Evolutionary conservation across 768 basidiomycete species (phyloP).

Genomic region (Jaapia argillacea): DNA sequence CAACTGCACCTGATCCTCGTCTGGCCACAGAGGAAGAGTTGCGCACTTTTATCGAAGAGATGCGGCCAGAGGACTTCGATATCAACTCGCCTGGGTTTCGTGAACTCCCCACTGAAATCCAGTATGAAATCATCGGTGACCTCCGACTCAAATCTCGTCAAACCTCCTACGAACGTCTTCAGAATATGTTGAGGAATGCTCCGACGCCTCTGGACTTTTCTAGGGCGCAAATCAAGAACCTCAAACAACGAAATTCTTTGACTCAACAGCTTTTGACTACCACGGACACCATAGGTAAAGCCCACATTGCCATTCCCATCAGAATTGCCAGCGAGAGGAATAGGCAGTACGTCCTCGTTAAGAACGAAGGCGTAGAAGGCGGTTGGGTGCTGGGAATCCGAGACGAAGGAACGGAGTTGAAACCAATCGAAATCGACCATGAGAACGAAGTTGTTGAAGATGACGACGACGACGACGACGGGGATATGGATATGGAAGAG

Average conservation of each 20-base stretch:
- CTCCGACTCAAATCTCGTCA: slow-evolving; percentile 90
- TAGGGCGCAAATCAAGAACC: slow-evolving; percentile 86
- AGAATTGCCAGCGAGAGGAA: slow-evolving; percentile 94
- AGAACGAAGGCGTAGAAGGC: slow-evolving; percentile 78
- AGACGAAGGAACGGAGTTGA: slow-evolving; percentile 74
- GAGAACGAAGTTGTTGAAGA: slow-evolving; percentile 24
- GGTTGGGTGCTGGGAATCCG: slow-evolving; percentile 94
- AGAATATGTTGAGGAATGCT: slow-evolving; percentile 78
- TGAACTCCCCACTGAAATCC: slow-evolving; percentile 89
- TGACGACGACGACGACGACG: slow-evolving; percentile 25
- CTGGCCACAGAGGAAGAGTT: slow-evolving; percentile 96
- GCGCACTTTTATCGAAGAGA: slow-evolving; percentile 86
- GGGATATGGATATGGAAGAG: slow-evolving; percentile 72
- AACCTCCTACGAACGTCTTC: slow-evolving; percentile 83
- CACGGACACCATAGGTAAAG: slow-evolving; percentile 87
- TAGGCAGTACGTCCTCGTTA: slow-evolving; percentile 88
- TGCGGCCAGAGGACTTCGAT: slow-evolving; percentile 94
- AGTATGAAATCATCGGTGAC: slow-evolving; percentile 98
- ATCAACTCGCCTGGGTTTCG: slow-evolving; percentile 83
- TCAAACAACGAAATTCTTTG: slow-evolving; percentile 79
- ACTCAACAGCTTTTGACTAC: slow-evolving; percentile 91
- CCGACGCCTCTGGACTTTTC: slow-evolving; percentile 91
- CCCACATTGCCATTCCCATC: slow-evolving; percentile 82
- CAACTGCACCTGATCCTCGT: slow-evolving; percentile 71
- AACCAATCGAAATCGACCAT: slow-evolving; percentile 81